Conservation (phyloP, 805 yeast species). For the Candida boleticola region DNA sequence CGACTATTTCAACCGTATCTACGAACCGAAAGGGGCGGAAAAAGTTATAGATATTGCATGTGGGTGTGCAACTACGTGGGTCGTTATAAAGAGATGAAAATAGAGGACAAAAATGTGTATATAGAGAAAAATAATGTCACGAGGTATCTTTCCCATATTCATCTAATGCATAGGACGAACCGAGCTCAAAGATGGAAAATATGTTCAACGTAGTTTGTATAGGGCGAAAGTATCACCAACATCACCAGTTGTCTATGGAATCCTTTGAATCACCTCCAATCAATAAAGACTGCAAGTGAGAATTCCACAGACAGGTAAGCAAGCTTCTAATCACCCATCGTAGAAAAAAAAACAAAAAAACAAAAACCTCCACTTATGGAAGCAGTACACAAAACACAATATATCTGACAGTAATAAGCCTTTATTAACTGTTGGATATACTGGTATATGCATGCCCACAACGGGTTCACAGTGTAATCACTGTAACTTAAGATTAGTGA, state of each 20-base stretch:
- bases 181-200: slow-evolving; percentile 70
- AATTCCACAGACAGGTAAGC: background rate
- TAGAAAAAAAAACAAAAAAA: background rate
- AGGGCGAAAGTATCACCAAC: slow-evolving; percentile 57
- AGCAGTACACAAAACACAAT: too few relatives aligned
- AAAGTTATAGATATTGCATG: slow-evolving; percentile 21
- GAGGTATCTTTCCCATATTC: slow-evolving; percentile 75
- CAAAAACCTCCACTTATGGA: too few relatives aligned
- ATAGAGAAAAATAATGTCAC: slow-evolving; percentile 48
- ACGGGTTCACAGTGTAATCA: too few relatives aligned
- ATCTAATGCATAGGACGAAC: slow-evolving; percentile 45
- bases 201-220: slow-evolving; percentile 67
- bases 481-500: background rate
- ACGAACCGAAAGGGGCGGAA: slow-evolving; percentile 13
- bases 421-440: background rate
- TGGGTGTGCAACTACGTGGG: slow-evolving; percentile 74
- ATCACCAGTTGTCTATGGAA: background rate
- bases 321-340: slow-evolving; percentile 6
- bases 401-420: background rate
- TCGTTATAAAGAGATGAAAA: slow-evolving; percentile 26
- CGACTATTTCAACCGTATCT: slow-evolving; percentile 33
- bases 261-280: background rate
- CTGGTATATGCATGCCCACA: background rate
- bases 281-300: background rate
- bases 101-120: too few relatives aligned